These are phyloP conservation scores for Cordyceps tenuipes DNA, from an alignment of 2,329 filamentous ascomycete genomes.

Conservation along the genomic window DNA sequence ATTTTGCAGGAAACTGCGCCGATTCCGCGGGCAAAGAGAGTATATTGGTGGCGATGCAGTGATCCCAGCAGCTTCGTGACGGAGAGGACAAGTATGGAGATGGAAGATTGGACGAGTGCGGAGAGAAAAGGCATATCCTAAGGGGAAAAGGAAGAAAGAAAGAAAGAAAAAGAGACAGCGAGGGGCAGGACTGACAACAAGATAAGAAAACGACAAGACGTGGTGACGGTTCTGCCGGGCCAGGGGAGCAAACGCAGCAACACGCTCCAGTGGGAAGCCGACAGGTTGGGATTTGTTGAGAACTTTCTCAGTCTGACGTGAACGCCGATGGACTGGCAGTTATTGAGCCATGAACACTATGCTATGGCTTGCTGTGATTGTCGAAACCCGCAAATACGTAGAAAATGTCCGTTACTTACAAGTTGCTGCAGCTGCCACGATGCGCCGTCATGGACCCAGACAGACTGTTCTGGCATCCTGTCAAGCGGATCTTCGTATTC, in stretches of 20 bases:
- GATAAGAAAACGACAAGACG: neutral
- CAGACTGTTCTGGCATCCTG: conserved; percentile 30
- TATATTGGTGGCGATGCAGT: neutral
- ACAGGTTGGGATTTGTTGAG: neutral
- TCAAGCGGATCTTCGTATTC: conserved; percentile 36
- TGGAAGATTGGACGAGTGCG: neutral
- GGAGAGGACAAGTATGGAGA: neutral
- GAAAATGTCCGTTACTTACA: conserved; percentile 25
- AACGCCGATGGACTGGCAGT: neutral
- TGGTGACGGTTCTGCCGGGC: neutral
- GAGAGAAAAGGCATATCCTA: neutral
- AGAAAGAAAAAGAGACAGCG: neutral
- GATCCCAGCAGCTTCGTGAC: neutral
- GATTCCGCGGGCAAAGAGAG: neutral
- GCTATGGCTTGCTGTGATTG: neutral
- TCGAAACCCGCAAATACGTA: neutral
- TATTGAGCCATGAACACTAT: neutral
- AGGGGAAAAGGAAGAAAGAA: neutral
- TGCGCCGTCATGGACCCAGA: conserved; percentile 32
- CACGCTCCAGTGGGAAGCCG: neutral
- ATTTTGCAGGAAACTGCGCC: neutral
- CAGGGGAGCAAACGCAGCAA: neutral
- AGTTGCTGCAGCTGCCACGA: conserved; percentile 29
- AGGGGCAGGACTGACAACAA: neutral
- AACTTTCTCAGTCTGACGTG: neutral